Percentiles rank a stretch among this genome's conserved stretches.
These are phyloP conservation scores for Candida boleticola DNA, from an alignment of 805 yeast genomes.

Conservation along the genomic window DNA sequence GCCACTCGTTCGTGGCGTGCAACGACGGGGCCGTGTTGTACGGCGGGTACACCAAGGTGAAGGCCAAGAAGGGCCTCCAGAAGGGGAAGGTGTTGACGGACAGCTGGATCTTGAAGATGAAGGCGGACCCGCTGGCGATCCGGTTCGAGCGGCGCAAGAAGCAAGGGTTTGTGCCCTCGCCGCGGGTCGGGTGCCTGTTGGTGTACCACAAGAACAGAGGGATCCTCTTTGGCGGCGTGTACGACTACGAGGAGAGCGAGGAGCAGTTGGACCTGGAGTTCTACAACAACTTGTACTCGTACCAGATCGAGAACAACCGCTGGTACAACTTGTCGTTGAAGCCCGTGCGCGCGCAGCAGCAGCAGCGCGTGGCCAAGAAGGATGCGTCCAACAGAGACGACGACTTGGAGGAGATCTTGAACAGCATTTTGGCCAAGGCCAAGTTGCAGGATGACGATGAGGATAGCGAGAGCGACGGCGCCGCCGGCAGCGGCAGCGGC, in stretches of 20 bases:
- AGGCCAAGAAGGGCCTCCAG: constrained; percentile 82
- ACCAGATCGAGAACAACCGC: constrained; percentile 80
- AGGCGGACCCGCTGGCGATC: constrained; percentile 68
- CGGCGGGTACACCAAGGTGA: constrained; percentile 94
- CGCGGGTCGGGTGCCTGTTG: constrained; percentile 94
- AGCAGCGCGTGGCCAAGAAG: constrained; percentile 38
- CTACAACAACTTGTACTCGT: constrained; percentile 76
- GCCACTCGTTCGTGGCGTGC: constrained; percentile 80
- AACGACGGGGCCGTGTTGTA: constrained; percentile 81
- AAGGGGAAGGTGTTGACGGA: constrained; percentile 89
- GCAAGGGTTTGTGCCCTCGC: constrained; percentile 86
- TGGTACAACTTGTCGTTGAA: constrained; percentile 78
- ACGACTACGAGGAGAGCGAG: constrained; percentile 92
- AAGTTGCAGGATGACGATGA: constrained; percentile 58
- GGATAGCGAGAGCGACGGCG: constrained; percentile 24
- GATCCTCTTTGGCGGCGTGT: constrained; percentile 91
- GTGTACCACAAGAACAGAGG: constrained; percentile 90
- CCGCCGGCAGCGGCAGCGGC: neutral
- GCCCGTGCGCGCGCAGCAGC: constrained; percentile 53
- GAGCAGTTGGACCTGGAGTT: constrained; percentile 84
- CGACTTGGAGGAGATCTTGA: constrained; percentile 79
- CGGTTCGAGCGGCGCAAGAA: constrained; percentile 89
- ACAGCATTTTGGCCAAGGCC: constrained; percentile 71
- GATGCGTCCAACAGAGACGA: constrained; percentile 59
- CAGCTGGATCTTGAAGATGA: constrained; percentile 86